Base-by-base conservation (phyloP, 352 stramenopile species). In the Pythium periplocum region DNA sequence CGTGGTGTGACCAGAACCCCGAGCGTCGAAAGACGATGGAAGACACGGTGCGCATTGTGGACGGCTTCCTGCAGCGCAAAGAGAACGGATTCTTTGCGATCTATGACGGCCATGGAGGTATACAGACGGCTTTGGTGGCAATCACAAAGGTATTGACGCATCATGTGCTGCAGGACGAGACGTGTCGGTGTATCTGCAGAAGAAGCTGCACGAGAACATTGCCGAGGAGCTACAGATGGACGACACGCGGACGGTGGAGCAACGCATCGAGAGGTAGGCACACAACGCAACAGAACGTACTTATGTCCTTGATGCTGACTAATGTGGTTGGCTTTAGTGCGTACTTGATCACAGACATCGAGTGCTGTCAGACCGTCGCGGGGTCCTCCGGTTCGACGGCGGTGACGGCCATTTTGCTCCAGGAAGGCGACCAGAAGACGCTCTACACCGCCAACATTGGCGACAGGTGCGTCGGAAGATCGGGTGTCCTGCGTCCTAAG, bases 21-120 rank as follows among this genome's bases (percentile, higher is more conserved):
- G 61, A 71, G 55, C 62, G 78, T 43, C 71, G 83, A 39, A 86
- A 90, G 61, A 90, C 80, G 30, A 93, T 93, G 83, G 83, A 93
- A 54, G 83, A 93, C 69, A 82, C 77, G 11, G 63, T 83, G 53
- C 69, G 77, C 26, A 78, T 91, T 32, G 75, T 91, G 10, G 83
- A 93, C 53, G 74, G 75, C 40, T 90, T 85, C 54, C 56, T 85
- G 32, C 53, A 69, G 9, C 59, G 73, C 44, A 61, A 59, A 5
- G 54, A 69, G 44, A 83, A 87, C 53, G 78, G 83, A n/a, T 90
- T 85, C 56, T 91, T 91, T 55, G 78, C 67, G 6, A 71, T 93
- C 30, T 81, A 87, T 59, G 83, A 93, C 44, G 83, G 83, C 31
- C 83, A 93, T 33, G 83, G 83, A 68, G 83, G 82, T 90, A 45